Evolutionary conservation across 352 stramenopile genomes (phyloP), one percentile per base, ranked within the genome.

Genomic region (Phytophthora syringae): DNA sequence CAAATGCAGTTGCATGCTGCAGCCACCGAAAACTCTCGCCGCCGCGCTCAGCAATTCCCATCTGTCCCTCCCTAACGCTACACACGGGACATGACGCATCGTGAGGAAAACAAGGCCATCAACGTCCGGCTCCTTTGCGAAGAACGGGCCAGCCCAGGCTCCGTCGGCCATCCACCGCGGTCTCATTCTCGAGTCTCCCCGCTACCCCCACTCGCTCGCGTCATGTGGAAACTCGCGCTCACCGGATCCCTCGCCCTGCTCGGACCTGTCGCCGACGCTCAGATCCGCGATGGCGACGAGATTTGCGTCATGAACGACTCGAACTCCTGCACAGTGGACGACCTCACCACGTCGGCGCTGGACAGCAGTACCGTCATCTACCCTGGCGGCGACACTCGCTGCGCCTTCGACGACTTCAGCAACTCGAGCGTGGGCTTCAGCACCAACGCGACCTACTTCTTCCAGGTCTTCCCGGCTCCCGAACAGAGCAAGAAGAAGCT

Each of bases 361-460:
- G 81, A 92, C 57, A 65, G 67, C 49, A 85, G 70, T 49, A 75
- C 70, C 18, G 60, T 89, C 52, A 80, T 92, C 32, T 92, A 87
- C 58, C 79, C 79, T 4, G 77, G 77, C 5, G 77, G 77, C 22
- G 51, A 72, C 24, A 88, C 79, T 0, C 76, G 74, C n/a, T 88
- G 79, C 55, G 79, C 79, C 15, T 87, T 85, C 39, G 78, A 87
- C 55, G 76, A 87, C 60, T 84, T 75, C 54, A 69, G 50, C 40
- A 67, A 79, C 40, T 65, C 62, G 43, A 73, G 53, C n/a, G 67
- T 77, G 13, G 60, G 72, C 57, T 85, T 80, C 22, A 61, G 48
- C n/a, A 82, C 77, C 21, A 86, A 85, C 48, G 27, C 70, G 32
- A 86, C 82, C 11, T 93, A 85, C 70, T 90, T 90, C 58, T 91